Percentiles rank a stretch among this genome's conserved stretches.
Conservation (phyloP, 1,284 basidiomycete genomes). For the Ceratobasidium papillatum region DNA sequence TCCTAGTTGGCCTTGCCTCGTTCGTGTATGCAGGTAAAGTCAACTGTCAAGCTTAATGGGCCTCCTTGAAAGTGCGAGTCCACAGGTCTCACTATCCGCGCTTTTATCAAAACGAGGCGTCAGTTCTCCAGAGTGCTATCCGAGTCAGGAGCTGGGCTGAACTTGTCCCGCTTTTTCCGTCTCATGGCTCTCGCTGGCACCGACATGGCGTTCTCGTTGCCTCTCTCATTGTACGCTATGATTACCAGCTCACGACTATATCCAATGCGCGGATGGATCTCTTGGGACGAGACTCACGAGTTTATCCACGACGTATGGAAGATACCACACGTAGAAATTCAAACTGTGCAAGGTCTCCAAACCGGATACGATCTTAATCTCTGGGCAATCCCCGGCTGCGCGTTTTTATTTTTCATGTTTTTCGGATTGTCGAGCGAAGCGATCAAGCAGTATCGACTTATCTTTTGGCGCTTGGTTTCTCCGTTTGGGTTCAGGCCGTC, state of each 20-base stretch:
- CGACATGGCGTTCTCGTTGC: slow-evolving; percentile 11
- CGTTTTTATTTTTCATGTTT: slow-evolving; percentile 42
- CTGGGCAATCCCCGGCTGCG: slow-evolving; percentile 22
- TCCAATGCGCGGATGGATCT: slow-evolving; percentile 57
- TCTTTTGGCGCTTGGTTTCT: too few relatives aligned
- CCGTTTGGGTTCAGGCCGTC: too few relatives aligned
- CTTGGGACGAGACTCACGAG: slow-evolving; percentile 64
- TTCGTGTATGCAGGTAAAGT: slow-evolving; percentile 15
- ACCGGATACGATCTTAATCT: slow-evolving; percentile 11
- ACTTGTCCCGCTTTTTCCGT: slow-evolving; percentile 28
- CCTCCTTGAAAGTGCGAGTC: background rate
- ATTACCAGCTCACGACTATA: slow-evolving; percentile 48
- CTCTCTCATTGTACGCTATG: slow-evolving; percentile 1
- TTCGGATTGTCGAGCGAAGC: slow-evolving; percentile 41
- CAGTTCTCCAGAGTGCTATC: slow-evolving; percentile 23
- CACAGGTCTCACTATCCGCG: slow-evolving; percentile 34
- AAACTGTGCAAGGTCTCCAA: background rate
- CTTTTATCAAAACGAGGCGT: slow-evolving; percentile 35
- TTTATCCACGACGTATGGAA: slow-evolving; percentile 56
- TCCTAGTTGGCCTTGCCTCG: background rate
- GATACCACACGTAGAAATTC: slow-evolving; percentile 42
- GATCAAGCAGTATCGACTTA: slow-evolving; percentile 1
- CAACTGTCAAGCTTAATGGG: too few relatives aligned
- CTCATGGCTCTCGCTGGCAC: slow-evolving; percentile 26
- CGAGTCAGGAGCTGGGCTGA: slow-evolving; percentile 15